Conservation (phyloP, 2,329 filamentous ascomycete genomes). For the Hypoxylon sp. region DNA sequence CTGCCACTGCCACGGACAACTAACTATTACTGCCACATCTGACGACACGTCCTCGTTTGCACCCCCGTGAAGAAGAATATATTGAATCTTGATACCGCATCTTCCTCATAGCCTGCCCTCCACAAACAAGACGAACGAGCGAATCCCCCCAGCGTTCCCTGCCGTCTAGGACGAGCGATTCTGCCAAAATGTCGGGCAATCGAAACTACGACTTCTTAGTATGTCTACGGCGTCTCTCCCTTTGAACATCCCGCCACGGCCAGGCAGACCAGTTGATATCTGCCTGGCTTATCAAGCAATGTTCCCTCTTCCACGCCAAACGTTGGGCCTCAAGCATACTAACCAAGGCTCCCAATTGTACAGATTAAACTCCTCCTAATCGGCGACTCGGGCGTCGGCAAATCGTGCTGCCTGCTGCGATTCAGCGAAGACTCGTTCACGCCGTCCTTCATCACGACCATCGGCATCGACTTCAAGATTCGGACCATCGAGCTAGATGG, state of each 20-base stretch:
- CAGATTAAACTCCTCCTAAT: conserved; percentile 98
- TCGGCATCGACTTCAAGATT: conserved; percentile 99
- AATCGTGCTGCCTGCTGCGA: conserved; percentile 95
- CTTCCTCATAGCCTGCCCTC: conserved; percentile 7
- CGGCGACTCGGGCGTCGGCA: conserved; percentile 95
- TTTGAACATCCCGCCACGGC: conserved; percentile 24
- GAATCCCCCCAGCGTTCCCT: conserved; percentile 16
- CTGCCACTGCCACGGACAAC: conserved; percentile 23
- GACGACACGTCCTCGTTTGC: conserved; percentile 47
- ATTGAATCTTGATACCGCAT: conserved; percentile 18
- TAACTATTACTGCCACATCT: conserved; percentile 43
- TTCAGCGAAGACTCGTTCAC: conserved; percentile 99
- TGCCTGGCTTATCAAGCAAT: conserved; percentile 42
- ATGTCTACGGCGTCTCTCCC: conserved; percentile 54
- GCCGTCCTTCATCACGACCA: conserved; percentile 97
- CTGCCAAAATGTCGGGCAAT: conserved; percentile 87
- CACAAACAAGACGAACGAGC: conserved; percentile 28
- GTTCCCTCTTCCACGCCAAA: conserved; percentile 6
- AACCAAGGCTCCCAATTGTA: conserved; percentile 35
- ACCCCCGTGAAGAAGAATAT: conserved; percentile 16
- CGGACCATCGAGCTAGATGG: conserved; percentile 98
- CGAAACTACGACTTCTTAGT: conserved; percentile 99
- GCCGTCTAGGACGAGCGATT: conserved; percentile 46
- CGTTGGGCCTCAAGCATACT: neutral
- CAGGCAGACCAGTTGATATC: conserved; percentile 28